phyloP scores from a whole-genome alignment of 139 green algal species.

The Closterium sp. region DNA sequence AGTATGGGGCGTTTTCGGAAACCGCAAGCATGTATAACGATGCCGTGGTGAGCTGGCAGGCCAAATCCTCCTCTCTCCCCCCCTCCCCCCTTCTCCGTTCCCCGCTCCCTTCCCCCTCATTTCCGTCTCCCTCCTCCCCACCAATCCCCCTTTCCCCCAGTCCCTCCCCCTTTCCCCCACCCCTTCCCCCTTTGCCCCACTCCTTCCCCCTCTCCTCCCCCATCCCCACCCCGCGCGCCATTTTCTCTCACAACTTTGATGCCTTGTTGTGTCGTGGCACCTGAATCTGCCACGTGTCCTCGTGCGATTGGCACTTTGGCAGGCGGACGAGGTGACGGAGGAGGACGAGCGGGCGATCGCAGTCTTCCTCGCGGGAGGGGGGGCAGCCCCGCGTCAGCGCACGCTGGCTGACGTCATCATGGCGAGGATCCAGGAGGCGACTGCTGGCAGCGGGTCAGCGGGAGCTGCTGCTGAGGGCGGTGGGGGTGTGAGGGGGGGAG shows the following conservation, averaged over 20 bases:
- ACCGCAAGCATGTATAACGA: background rate
- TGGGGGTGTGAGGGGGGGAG: background rate
- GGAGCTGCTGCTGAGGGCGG: background rate
- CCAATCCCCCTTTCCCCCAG: background rate
- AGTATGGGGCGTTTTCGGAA: too few relatives aligned
- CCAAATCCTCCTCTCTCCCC: too few relatives aligned
- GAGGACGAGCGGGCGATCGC: conserved; percentile 76
- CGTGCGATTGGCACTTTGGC: background rate
- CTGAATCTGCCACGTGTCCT: background rate
- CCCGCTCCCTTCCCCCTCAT: background rate
- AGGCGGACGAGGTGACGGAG: conserved; percentile 43
- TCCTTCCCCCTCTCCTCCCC: background rate
- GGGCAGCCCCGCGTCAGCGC: conserved; percentile 45
- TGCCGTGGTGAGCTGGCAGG: background rate
- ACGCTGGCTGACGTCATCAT: conserved; percentile 89
- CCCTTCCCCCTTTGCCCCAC: too few relatives aligned
- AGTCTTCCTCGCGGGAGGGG: conserved; percentile 67
- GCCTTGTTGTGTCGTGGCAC: background rate
- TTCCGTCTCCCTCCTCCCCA: conserved; percentile 6
- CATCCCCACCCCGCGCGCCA: conserved; percentile 5
- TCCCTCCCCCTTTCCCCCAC: conserved; percentile 9
- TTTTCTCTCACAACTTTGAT: too few relatives aligned
- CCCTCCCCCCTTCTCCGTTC: background rate
- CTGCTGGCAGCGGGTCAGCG: conserved; percentile 19
- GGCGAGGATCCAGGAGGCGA: conserved; percentile 69